Conservation (phyloP, 768 basidiomycete genomes). For the Daedalea quercina region DNA sequence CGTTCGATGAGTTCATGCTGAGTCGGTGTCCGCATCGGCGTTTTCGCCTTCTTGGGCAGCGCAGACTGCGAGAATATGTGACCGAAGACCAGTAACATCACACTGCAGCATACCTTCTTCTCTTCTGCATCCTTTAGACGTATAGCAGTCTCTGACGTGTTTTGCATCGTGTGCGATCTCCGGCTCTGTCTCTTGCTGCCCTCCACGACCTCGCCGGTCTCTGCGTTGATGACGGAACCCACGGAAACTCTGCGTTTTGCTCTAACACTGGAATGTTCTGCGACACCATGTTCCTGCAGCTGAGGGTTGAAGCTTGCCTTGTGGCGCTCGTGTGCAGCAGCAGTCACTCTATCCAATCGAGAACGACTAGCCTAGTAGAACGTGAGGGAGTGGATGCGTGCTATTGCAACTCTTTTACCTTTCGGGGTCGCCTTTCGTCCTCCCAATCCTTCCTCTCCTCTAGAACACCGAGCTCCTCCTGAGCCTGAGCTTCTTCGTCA, state of each 20-base stretch:
- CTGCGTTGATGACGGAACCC: slow-evolving; percentile 47
- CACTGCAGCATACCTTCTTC: slow-evolving; percentile 43
- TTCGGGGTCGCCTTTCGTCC: slow-evolving; percentile 50
- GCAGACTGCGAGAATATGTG: slow-evolving; percentile 26
- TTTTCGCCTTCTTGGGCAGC: slow-evolving; percentile 54
- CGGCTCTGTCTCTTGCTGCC: slow-evolving; percentile 47
- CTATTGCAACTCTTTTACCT: slow-evolving; percentile 27
- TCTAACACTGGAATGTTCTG: slow-evolving; percentile 18
- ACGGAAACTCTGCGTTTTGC: slow-evolving; percentile 47
- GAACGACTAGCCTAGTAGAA: slow-evolving; percentile 43
- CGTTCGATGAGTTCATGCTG: slow-evolving; percentile 82
- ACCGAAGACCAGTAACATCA: background rate
- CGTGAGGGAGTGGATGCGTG: background rate
- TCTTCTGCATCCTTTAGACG: slow-evolving; percentile 59
- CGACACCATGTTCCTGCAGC: slow-evolving; percentile 21
- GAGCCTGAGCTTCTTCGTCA: slow-evolving; percentile 55
- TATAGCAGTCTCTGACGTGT: slow-evolving; percentile 58
- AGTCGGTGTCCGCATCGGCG: slow-evolving; percentile 45
- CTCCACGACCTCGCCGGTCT: slow-evolving; percentile 52
- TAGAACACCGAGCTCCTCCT: slow-evolving; percentile 42
- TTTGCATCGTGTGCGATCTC: slow-evolving; percentile 63
- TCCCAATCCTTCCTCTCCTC: slow-evolving; percentile 53
- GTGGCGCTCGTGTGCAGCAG: slow-evolving; percentile 60
- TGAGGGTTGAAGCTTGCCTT: slow-evolving; percentile 64
- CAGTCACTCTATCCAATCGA: slow-evolving; percentile 56